Evolutionary conservation across 371 early-diverging fungal species (phyloP).

Genomic region (Nematocida sp.): DNA sequence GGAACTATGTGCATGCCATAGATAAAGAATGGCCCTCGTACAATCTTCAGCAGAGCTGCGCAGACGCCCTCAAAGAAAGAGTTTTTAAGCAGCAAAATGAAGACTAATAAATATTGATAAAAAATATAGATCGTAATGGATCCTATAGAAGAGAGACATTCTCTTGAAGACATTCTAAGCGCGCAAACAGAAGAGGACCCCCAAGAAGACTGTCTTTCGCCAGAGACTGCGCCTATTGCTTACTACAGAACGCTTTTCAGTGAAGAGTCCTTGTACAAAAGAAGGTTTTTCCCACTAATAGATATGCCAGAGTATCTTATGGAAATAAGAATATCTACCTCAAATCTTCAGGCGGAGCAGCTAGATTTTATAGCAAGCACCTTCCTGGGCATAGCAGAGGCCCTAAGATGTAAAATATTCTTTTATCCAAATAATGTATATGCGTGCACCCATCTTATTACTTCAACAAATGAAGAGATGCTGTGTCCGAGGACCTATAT

Average conservation of each 20-base stretch:
- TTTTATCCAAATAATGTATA: not conserved
- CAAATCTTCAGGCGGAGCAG: constrained; percentile 4
- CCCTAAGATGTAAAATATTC: constrained; percentile 3
- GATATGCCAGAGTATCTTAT: too few species aligned
- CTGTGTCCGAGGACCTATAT: constrained; percentile 35
- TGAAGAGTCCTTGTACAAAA: too few species aligned
- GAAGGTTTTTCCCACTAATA: too few species aligned
- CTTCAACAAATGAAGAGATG: not conserved
- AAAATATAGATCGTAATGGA: too few species aligned
- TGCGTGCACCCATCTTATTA: constrained; percentile 10
- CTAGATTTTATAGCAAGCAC: constrained; percentile 20
- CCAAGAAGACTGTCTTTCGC: too few species aligned
- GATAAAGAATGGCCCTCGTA: not conserved
- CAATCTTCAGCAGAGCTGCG: not conserved
- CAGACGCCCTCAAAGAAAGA: not conserved
- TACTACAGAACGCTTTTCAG: too few species aligned
- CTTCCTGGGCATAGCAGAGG: not conserved
- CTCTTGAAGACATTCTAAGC: too few species aligned
- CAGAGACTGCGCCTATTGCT: too few species aligned
- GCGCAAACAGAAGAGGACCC: too few species aligned
- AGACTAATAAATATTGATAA: too few species aligned
- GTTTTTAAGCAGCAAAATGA: constrained; percentile 5
- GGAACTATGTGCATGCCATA: constrained; percentile 43
- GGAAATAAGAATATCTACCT: constrained; percentile 1
- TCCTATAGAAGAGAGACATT: too few species aligned